Conservation (phyloP, 148 eudicot species). For the Nepenthes gracilis region DNA sequence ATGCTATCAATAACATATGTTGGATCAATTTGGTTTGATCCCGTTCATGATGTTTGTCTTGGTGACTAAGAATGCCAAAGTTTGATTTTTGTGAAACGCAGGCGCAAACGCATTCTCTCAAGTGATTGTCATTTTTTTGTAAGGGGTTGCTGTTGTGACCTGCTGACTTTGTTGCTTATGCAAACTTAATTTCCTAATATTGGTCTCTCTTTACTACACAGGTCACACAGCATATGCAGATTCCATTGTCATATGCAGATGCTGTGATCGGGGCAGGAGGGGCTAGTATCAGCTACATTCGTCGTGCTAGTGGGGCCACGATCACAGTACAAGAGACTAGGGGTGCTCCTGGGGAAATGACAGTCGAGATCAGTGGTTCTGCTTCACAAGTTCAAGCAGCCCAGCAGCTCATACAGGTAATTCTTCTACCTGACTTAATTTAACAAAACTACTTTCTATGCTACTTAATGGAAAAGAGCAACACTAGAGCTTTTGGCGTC, state of each 20-base stretch:
- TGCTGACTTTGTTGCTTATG: not conserved
- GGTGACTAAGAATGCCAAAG: too few relatives aligned
- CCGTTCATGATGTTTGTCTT: too few relatives aligned
- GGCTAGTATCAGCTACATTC: conserved; percentile 71
- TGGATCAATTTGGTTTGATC: too few relatives aligned
- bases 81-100: too few relatives aligned
- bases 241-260: conserved; percentile 80
- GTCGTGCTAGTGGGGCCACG: conserved; percentile 95
- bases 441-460: not conserved
- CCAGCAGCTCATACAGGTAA: conserved; percentile 84
- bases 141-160: too few relatives aligned
- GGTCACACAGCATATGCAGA: conserved; percentile 81
- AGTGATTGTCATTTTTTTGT: too few relatives aligned
- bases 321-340: conserved; percentile 85
- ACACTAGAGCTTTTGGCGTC: not conserved
- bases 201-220: conserved; percentile 11
- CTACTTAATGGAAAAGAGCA: not conserved
- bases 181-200: too few relatives aligned
- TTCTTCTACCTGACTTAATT: conserved; percentile 1
- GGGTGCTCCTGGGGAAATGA: conserved; percentile 91
- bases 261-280: conserved; percentile 87
- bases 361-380: conserved; percentile 81
- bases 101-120: too few relatives aligned
- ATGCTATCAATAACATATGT: too few relatives aligned
- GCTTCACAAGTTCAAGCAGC: conserved; percentile 92